phyloP scores from a whole-genome alignment of 164 flowering plant species.

The Piper longum region DNA sequence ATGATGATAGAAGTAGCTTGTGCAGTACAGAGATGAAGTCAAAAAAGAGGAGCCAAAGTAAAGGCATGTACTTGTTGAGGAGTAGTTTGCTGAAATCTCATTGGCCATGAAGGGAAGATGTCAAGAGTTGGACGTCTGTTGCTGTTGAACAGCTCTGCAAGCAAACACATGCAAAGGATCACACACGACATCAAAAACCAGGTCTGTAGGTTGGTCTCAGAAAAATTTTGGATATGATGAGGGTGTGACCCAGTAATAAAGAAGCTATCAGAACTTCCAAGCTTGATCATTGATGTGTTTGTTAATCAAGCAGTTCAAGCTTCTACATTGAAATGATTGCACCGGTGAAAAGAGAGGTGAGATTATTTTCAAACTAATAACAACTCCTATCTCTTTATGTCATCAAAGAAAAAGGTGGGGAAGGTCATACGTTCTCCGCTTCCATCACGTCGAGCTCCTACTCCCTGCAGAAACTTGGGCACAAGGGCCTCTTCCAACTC shows the following conservation, averaged over 20 bases:
- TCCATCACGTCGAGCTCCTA: conserved; percentile 50
- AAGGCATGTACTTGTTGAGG: not conserved
- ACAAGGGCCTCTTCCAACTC: conserved; percentile 88
- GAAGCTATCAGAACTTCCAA: conserved; percentile 17
- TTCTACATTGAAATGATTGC: conserved; percentile 48
- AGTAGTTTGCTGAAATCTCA: conserved; percentile 8
- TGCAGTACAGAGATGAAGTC: not conserved
- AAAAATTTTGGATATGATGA: conserved; percentile 3
- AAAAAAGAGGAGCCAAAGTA: not conserved
- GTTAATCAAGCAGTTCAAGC: conserved; percentile 50
- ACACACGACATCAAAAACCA: not conserved
- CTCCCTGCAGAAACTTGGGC: conserved; percentile 43
- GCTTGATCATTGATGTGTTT: conserved; percentile 42
- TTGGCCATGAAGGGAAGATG: conserved; percentile 13
- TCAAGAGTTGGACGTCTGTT: conserved; percentile 10
- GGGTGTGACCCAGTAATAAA: conserved; percentile 22
- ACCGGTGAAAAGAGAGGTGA: conserved; percentile 31
- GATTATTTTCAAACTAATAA: conserved; percentile 31
- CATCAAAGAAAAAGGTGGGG: conserved; percentile 10
- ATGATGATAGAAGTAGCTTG: not conserved
- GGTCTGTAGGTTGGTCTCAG: conserved; percentile 18
- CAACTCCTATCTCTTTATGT: conserved; percentile 14
- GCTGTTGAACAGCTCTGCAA: conserved; percentile 5
- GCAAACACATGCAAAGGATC: not conserved
- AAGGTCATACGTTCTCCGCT: conserved; percentile 44